Base-by-base conservation (phyloP, 306 rosid species). In the Quillaja saponaria region DNA sequence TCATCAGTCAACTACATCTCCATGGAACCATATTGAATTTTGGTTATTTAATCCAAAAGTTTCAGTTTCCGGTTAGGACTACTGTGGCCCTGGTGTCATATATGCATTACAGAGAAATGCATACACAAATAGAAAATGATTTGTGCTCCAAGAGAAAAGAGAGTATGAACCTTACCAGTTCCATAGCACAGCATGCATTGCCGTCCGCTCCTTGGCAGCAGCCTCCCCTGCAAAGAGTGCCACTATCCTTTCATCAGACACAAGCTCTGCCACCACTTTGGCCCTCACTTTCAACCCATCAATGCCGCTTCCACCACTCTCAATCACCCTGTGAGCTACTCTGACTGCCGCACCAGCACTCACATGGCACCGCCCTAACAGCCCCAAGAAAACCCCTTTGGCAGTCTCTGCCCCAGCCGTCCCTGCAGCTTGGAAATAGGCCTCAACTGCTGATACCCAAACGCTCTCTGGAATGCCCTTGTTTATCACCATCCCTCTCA, bases 141-240 rank as follows among this genome's bases (percentile, higher is more conserved):
- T n/a, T n/a, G n/a, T n/a, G n/a, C n/a, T n/a, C n/a, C n/a, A n/a
- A n/a, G n/a, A n/a, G 40, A 37, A 5, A 37, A 37, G 10, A 37
- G 40, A 37, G 6, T 37, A 37, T 37, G 40, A 10, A 37, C 10
- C 10, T 54, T 75, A 92, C 98, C 98, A 88, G 74, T 88, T 92
- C 98, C 98, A 92, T 6, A 92, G 79, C 76, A 92, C 81, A 34
- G 94, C 78, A 33, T 88, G 90, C 95, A 92, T 92, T 55, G 87
- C 82, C 51, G 61, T 79, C 48, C 85, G 81, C 72, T 92, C 95
- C 71, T 72, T 86, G 9, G 81, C 80, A 40, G 79, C 73, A 0
- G 71, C 82, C 76, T 84, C 82, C 7, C 78, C 85, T 0, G 80
- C 65, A 74, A 92, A 92, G 35, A 92, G 89, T 0, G 94, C 84